Percentiles rank a stretch among this genome's conserved stretches.
Conservation (phyloP, 805 yeast genomes). For the Candida caryicola region DNA sequence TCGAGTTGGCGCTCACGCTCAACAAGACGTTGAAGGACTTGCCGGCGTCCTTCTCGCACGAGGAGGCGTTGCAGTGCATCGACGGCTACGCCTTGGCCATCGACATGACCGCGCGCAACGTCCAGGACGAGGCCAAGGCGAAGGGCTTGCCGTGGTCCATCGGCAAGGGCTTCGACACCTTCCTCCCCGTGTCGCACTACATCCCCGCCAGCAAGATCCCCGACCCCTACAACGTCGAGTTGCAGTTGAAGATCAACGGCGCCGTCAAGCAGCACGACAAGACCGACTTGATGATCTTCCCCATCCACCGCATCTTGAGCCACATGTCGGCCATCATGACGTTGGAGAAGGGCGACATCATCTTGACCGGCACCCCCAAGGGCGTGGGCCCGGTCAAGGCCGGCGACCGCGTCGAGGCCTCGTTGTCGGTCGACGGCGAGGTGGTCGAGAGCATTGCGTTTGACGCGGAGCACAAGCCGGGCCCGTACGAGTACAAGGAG, state of each 20-base stretch:
- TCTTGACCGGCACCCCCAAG: slow-evolving; percentile 95
- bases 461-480: slow-evolving; percentile 51
- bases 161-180: slow-evolving; percentile 96
- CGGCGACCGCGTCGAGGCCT: slow-evolving; percentile 75
- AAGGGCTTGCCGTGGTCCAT: slow-evolving; percentile 97
- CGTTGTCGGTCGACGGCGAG: slow-evolving; percentile 54
- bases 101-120: slow-evolving; percentile 94
- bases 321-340: slow-evolving; percentile 90
- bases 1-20: slow-evolving; percentile 81
- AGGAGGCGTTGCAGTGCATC: slow-evolving; percentile 74
- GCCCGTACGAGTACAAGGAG: slow-evolving; percentile 40
- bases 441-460: slow-evolving; percentile 53
- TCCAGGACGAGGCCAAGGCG: slow-evolving; percentile 89
- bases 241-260: slow-evolving; percentile 69
- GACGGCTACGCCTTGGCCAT: slow-evolving; percentile 87
- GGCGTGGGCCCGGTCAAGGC: slow-evolving; percentile 87
- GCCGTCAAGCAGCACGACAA: slow-evolving; percentile 66
- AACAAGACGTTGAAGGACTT: slow-evolving; percentile 62
- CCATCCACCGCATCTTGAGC: slow-evolving; percentile 74
- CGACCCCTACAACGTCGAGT: slow-evolving; percentile 69
- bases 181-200: slow-evolving; percentile 77
- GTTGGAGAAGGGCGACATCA: slow-evolving; percentile 82
- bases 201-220: slow-evolving; percentile 65
- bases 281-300: slow-evolving; percentile 83
- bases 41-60: slow-evolving; percentile 53